phyloP scores from a whole-genome alignment of 2,329 filamentous ascomycete genomes.

The Metarhizium brunneum region DNA sequence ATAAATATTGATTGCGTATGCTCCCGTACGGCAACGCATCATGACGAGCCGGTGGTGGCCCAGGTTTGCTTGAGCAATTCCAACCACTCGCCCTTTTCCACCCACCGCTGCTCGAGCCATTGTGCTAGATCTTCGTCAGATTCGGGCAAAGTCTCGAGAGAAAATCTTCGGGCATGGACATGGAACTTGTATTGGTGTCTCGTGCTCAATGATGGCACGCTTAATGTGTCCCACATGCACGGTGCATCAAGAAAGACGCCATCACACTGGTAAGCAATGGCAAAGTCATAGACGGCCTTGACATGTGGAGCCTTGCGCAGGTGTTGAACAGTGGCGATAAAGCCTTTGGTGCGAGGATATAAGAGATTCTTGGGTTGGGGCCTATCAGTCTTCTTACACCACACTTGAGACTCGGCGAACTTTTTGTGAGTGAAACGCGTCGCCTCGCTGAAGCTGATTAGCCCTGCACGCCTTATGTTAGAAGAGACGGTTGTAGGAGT shows the following conservation, averaged over 20 bases:
- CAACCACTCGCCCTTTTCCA: constrained; percentile 43
- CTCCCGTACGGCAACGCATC: background rate
- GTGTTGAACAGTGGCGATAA: constrained; percentile 49
- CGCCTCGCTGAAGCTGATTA: constrained; percentile 56
- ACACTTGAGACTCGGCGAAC: constrained; percentile 38
- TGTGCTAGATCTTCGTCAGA: constrained; percentile 38
- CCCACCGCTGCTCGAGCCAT: constrained; percentile 44
- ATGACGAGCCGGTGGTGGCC: constrained; percentile 2
- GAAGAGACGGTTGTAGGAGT: background rate
- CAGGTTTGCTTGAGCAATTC: constrained; percentile 22
- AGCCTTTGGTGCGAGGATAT: constrained; percentile 52
- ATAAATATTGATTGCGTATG: background rate
- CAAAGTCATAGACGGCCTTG: constrained; percentile 45
- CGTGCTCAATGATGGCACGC: constrained; percentile 27
- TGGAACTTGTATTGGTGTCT: constrained; percentile 37
- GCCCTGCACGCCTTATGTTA: constrained; percentile 32
- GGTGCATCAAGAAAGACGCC: constrained; percentile 35
- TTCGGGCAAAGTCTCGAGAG: constrained; percentile 35
- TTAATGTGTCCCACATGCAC: constrained; percentile 44
- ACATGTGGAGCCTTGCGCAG: constrained; percentile 40
- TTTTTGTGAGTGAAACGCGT: constrained; percentile 48
- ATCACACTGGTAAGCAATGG: constrained; percentile 41
- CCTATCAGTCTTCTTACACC: constrained; percentile 40
- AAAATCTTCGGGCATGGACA: constrained; percentile 38
- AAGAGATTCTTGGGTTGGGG: constrained; percentile 47